These are phyloP conservation scores for Calonectria fujianensis DNA, from an alignment of 2,329 filamentous ascomycete genomes.

Conservation along the genomic window DNA sequence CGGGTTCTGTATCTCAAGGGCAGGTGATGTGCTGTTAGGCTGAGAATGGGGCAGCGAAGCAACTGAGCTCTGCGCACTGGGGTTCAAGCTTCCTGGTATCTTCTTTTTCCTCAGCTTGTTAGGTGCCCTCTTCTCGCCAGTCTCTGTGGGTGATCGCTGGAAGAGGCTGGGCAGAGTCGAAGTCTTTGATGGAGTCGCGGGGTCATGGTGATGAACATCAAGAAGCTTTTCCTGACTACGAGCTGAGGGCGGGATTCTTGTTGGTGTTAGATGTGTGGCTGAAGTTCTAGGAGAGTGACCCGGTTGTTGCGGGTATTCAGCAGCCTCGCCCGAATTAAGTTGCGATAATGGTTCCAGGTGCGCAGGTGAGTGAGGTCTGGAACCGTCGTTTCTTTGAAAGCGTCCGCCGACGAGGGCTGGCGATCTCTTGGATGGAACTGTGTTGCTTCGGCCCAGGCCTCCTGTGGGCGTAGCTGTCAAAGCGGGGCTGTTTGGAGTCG, in stretches of 20 bases:
- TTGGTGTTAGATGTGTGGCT: constrained; percentile 54
- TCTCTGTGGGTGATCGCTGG: constrained; percentile 78
- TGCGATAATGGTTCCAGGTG: constrained; percentile 63
- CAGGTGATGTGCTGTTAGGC: constrained; percentile 68
- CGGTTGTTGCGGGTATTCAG: constrained; percentile 52
- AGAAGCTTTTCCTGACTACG: constrained; percentile 71
- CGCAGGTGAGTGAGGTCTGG: constrained; percentile 57
- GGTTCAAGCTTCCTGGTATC: constrained; percentile 83
- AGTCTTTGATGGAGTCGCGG: constrained; percentile 77
- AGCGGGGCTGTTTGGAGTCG: constrained; percentile 80
- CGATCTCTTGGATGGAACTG: constrained; percentile 92
- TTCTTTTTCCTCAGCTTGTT: constrained; percentile 95
- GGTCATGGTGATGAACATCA: constrained; percentile 63
- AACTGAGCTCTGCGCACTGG: constrained; percentile 92
- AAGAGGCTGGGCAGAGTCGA: constrained; percentile 82
- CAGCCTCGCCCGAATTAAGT: constrained; percentile 53
- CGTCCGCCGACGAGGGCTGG: constrained; percentile 81
- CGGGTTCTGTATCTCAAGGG: constrained; percentile 67
- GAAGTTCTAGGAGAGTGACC: constrained; percentile 56
- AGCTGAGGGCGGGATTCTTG: constrained; percentile 58
- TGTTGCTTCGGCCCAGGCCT: constrained; percentile 84
- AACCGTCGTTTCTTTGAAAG: constrained; percentile 70
- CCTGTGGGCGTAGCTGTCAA: constrained; percentile 73
- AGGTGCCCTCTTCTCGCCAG: constrained; percentile 81
- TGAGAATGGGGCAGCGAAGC: constrained; percentile 77